phyloP scores from a whole-genome alignment of 116 monocot genomes.

The Papilionanthe hybrid region DNA sequence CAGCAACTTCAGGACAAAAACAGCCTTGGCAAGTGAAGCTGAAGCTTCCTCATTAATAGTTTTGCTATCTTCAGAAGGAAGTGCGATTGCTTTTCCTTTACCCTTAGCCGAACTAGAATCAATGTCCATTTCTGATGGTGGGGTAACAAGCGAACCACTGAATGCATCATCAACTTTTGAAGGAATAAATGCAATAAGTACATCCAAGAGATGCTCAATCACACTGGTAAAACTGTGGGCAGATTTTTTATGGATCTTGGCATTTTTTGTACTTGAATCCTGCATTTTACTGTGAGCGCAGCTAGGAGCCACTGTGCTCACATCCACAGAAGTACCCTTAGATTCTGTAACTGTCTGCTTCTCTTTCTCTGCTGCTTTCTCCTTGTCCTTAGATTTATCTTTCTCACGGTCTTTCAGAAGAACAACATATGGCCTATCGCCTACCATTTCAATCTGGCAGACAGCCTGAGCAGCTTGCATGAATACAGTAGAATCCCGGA shows the following conservation, averaged over 20 bases:
- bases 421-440: conserved; percentile 90
- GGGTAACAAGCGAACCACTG: conserved; percentile 31
- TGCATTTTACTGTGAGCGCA: conserved; percentile 36
- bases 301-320: conserved; percentile 6
- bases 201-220: conserved; percentile 88
- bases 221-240: conserved; percentile 84
- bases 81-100: conserved; percentile 80
- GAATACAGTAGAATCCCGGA: conserved; percentile 76
- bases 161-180: conserved; percentile 30
- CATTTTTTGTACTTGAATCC: conserved; percentile 59
- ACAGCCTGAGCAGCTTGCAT: conserved; percentile 80
- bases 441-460: conserved; percentile 92
- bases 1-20: conserved; percentile 88
- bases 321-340: conserved; percentile 27
- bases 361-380: conserved; percentile 68
- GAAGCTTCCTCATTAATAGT: conserved; percentile 56
- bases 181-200: conserved; percentile 53
- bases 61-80: conserved; percentile 55
- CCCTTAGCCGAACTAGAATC: conserved; percentile 54
- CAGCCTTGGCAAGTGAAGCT: conserved; percentile 80
- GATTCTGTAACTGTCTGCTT: conserved; percentile 29
- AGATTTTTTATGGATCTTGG: conserved; percentile 69
- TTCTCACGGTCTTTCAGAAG: conserved; percentile 92
- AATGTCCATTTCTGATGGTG: conserved; percentile 83
- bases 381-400: conserved; percentile 75